Evolutionary conservation across 2,329 filamentous ascomycete genomes (phyloP), one percentile per base, ranked within the genome.

Genomic region (Stagonosporopsis cucurbitacearum): DNA sequence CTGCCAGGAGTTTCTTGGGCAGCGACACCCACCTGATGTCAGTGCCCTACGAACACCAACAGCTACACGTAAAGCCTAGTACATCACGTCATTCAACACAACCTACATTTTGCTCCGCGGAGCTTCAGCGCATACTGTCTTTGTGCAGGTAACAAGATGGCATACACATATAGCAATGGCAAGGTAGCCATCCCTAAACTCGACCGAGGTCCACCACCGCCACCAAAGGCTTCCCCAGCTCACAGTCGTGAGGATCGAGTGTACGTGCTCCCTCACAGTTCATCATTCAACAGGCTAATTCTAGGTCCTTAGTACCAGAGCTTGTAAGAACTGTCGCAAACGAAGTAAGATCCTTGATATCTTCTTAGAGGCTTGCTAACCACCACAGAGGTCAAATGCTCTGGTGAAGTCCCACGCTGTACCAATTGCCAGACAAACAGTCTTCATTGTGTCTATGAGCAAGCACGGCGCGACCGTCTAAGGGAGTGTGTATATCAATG

Each of bases 281-380:
- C 17, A 11, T 36, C 26, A 26, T 35, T 20, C 26, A 11, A 25
- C 12, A 25, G 52, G 36, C 60, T 57, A 35, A 46, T 11, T 12
- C 30, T 19, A 11, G 9, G 11, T 11, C 7, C 1, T 1, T 33
- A 67, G 65, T 6, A 57, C 57, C 13, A 60, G 66, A 52, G 66
- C 66, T 30, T 69, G 66, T 42, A 63, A 66, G 40, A 59, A 48
- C 7, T 69, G 65, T 42, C 65, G 66, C 22, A 66, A 48, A 35
- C 62, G 66, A 52, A 69, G 65, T 67, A 41, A 15, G 58, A 33
- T n/a, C 15, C 8, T 26, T 30, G 4, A 13, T 8, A 23, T 12
- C 11, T 2, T 13, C 22, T 22, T 15, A 13, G 4, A 20, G n/a
- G 28, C 55, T 49, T 47, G 25, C 51, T 40, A 12, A 49, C 12